Evolutionary conservation across 768 basidiomycete genomes (phyloP), one percentile per base, ranked within the genome.

Genomic region (Gautieria morchelliformis): DNA sequence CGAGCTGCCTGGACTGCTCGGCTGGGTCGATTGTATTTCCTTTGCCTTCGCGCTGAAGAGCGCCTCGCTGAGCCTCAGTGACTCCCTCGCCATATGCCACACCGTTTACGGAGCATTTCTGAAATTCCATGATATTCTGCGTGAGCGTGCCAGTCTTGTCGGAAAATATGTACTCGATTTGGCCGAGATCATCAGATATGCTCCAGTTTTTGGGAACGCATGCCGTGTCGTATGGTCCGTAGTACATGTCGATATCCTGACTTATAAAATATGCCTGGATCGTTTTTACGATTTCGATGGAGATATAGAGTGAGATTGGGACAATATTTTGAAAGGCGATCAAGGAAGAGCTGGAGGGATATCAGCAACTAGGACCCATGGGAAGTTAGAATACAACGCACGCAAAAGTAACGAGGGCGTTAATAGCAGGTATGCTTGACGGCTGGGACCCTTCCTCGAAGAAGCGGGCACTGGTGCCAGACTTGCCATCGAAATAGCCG

Each of bases 151-250:
- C 93, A 0, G 93, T 95, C 76, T 95, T 95, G 78, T 94, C 92
- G 10, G 88, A 93, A 67, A 87, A 87, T 66, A 87, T 77, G 69
- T 95, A 99, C 74, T 97, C 94, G 70, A 98, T 97, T 73, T 98
- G 95, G 24, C 95, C 95, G 1, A 99, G 83, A 72, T 98, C 95
- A 68, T 98, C 95, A 3, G 93, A 96, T 64, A 98, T 94, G 67
- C 94, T 95, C 94, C 95, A 97, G 5, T 91, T 94, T 70, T 97
- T 97, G 27, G 95, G 94, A 4, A 93, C 83, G 64, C 95, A 97
- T 0, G 91, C 74, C 1, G 89, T 85, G 66, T 96, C 84, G 68
- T 86, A 85, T 39, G 86, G 82, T 58, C 79, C 74, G 72, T 96
- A 96, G 75, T 92, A 96, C 92, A 98, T 94, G 69, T 97, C 94